Conservation (phyloP, 345 rosid genomes). For the Hypericum androsaemum region DNA sequence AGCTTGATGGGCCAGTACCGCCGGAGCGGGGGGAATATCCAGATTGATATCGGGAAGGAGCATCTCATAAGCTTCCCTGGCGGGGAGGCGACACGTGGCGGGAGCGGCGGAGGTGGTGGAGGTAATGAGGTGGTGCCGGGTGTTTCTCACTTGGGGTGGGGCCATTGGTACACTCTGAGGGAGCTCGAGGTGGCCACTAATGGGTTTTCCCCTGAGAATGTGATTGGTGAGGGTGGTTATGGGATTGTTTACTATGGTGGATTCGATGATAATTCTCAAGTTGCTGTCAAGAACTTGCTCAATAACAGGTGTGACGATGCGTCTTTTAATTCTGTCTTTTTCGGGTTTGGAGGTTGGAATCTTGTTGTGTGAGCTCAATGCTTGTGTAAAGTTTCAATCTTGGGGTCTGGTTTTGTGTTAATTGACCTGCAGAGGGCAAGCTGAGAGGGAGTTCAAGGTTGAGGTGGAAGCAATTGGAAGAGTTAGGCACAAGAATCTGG, state of each 20-base stretch:
- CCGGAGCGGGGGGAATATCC: slow-evolving; percentile 47
- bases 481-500: slow-evolving; percentile 7
- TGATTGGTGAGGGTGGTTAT: slow-evolving; percentile 5
- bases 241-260: slow-evolving; percentile 7
- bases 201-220: not conserved
- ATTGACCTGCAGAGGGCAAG: slow-evolving; percentile 5
- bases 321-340: too few relatives aligned
- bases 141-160: slow-evolving; percentile 50
- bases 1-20: slow-evolving; percentile 20
- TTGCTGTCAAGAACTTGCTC: slow-evolving; percentile 9
- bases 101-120: slow-evolving; percentile 14
- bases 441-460: slow-evolving; percentile 8
- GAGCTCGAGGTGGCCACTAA: slow-evolving; percentile 8
- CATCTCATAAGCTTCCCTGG: slow-evolving; percentile 40
- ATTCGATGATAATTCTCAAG: not conserved
- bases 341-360: too few relatives aligned
- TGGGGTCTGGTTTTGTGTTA: not conserved
- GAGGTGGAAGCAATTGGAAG: slow-evolving; percentile 11
- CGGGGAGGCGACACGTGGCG: slow-evolving; percentile 20
- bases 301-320: slow-evolving; percentile 2
- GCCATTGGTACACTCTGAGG: slow-evolving; percentile 39
- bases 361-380: too few relatives aligned
- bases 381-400: too few relatives aligned
- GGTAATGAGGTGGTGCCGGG: slow-evolving; percentile 33
- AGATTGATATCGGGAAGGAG: slow-evolving; percentile 46